A percentile compares a stretch with the other conserved stretches of the same genome.
These are phyloP conservation scores for Alternaria novae-zelandiae DNA, from an alignment of 2,329 filamentous ascomycete species.

Conservation along the genomic window DNA sequence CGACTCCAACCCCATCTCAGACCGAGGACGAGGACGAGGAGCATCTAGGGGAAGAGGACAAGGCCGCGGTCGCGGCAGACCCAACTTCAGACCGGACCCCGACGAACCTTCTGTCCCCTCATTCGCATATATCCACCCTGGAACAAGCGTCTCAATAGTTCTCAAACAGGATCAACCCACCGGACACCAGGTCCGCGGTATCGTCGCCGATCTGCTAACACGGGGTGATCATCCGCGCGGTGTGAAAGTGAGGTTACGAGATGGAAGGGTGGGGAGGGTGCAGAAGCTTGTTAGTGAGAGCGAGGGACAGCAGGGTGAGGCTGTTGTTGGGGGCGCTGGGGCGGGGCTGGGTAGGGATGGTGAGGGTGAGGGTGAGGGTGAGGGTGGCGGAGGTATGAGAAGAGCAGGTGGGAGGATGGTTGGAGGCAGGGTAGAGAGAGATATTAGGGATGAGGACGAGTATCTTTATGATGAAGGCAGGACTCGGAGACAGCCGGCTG, in stretches of 20 bases:
- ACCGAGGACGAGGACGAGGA: slow-evolving; percentile 12
- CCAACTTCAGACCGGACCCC: slow-evolving; percentile 5
- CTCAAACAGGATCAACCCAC: slow-evolving; percentile 79
- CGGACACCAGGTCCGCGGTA: slow-evolving; percentile 71
- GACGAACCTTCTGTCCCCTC: slow-evolving; percentile 31
- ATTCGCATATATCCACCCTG: slow-evolving; percentile 56
- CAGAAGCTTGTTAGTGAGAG: slow-evolving; percentile 61
- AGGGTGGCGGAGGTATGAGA: slow-evolving; percentile 13
- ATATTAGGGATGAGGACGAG: slow-evolving; percentile 38
- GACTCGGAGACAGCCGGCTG: background rate
- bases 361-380: slow-evolving; percentile 31
- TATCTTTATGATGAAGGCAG: slow-evolving; percentile 39
- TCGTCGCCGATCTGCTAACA: slow-evolving; percentile 72
- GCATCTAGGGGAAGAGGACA: slow-evolving; percentile 2
- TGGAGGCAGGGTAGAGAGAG: slow-evolving; percentile 30
- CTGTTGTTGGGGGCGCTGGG: slow-evolving; percentile 28
- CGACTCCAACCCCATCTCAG: background rate
- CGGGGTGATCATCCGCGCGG: slow-evolving; percentile 76
- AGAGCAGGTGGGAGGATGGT: slow-evolving; percentile 8
- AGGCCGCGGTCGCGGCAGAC: slow-evolving; percentile 12
- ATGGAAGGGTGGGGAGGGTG: slow-evolving; percentile 76
- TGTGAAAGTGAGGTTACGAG: slow-evolving; percentile 76
- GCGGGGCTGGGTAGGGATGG: slow-evolving; percentile 38
- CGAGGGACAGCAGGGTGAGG: slow-evolving; percentile 32
- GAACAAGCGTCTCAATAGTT: slow-evolving; percentile 72